Conservation (phyloP, 768 basidiomycete genomes). For the Bullera alba region DNA sequence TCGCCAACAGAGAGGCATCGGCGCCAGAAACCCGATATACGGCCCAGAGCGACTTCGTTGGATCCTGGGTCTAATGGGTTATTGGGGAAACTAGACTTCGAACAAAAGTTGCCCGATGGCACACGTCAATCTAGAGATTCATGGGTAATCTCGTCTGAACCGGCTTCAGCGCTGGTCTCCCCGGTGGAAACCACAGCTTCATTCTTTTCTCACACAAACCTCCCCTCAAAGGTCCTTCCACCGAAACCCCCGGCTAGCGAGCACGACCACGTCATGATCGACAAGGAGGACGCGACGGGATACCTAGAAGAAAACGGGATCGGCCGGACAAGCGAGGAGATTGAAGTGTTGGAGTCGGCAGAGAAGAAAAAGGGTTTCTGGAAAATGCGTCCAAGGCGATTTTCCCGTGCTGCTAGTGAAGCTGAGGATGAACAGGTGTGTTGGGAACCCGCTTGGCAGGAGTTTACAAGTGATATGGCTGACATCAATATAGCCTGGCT, state of each 20-base stretch:
- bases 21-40: conserved; percentile 8
- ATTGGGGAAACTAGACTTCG: conserved; percentile 6
- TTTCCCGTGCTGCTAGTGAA: conserved; percentile 10
- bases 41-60: conserved; percentile 9
- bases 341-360: conserved; percentile 18
- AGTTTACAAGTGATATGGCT: not conserved
- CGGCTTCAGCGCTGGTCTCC: no score
- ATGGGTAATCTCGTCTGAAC: not conserved
- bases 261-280: not conserved
- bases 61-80: conserved; percentile 20
- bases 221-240: no score
- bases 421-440: conserved; percentile 14
- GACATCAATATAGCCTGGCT: conserved; percentile 11
- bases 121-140: not conserved
- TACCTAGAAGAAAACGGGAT: not conserved
- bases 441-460: not conserved
- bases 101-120: no score
- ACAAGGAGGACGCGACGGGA: not conserved
- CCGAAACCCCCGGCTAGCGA: no score
- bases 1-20: conserved; percentile 4
- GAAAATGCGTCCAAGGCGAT: conserved; percentile 16
- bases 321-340: conserved; percentile 4
- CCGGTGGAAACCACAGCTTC: no score
- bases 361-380: conserved; percentile 24
- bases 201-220: no score